A percentile compares a stretch with the other conserved stretches of the same genome.
Conservation (phyloP, 768 basidiomycete genomes). For the Mrakia gelida region DNA sequence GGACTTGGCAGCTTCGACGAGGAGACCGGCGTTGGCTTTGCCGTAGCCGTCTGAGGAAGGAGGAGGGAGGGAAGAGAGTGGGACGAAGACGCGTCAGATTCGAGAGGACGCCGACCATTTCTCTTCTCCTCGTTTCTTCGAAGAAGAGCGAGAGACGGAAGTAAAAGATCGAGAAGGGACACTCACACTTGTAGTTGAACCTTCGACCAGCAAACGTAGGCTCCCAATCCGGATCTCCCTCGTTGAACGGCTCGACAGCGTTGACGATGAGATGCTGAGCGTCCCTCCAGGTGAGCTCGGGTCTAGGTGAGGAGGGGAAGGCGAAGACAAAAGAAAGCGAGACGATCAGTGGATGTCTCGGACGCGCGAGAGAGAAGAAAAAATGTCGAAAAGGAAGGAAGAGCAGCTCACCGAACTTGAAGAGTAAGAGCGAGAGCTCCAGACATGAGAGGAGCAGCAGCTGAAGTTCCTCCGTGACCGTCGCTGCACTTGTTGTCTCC, state of each 20-base stretch:
- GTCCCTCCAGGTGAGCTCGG: conserved; percentile 95
- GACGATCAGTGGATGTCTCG: conserved; percentile 25
- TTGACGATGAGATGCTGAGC: conserved; percentile 82
- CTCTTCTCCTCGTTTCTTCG: not conserved
- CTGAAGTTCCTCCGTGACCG: conserved; percentile 91
- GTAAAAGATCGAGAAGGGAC: accelerated
- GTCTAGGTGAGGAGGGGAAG: conserved; percentile 49
- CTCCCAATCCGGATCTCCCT: conserved; percentile 91
- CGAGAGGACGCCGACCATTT: not conserved
- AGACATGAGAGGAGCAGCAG: conserved; percentile 93
- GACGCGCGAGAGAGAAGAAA: not conserved
- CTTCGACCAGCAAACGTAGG: conserved; percentile 62
- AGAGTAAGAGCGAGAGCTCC: conserved; percentile 89
- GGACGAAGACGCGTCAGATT: not conserved
- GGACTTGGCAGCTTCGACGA: conserved; percentile 70
- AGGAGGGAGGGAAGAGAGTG: not conserved
- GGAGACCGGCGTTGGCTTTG: conserved; percentile 72
- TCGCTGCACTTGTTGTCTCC: conserved; percentile 76
- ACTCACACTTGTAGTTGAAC: conserved; percentile 73
- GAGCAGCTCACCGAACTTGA: conserved; percentile 63
- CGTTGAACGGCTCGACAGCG: conserved; percentile 70
- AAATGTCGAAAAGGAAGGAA: not conserved
- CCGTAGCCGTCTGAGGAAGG: conserved; percentile 67
- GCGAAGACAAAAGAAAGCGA: not conserved
- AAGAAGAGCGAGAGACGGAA: not conserved